phyloP scores from a whole-genome alignment of 2,329 filamentous ascomycete genomes.

The Pestalotiopsis sp. region DNA sequence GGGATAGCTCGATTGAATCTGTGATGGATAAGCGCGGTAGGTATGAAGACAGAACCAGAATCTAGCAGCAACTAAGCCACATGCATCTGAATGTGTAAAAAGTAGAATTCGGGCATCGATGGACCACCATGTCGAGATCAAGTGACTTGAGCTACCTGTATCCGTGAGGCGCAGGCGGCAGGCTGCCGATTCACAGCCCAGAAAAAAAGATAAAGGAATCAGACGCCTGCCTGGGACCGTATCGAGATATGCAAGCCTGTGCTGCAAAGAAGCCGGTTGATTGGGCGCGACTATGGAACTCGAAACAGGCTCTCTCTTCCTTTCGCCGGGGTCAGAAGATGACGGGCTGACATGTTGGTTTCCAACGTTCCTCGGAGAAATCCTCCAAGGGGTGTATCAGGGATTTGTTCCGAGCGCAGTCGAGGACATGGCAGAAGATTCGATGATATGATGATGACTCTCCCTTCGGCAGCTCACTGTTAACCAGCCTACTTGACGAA shows the following conservation, averaged over 20 bases:
- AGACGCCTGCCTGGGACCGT: background rate
- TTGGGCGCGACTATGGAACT: background rate
- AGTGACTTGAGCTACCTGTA: constrained; percentile 10
- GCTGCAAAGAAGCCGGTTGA: background rate
- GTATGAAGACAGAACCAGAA: background rate
- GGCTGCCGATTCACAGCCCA: background rate
- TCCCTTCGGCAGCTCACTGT: no score
- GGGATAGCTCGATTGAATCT: no score
- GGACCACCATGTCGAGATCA: background rate
- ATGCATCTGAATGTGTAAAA: background rate
- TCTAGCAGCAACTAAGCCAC: background rate
- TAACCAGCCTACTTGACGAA: no score
- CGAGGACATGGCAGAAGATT: background rate
- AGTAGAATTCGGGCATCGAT: background rate
- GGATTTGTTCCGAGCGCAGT: background rate
- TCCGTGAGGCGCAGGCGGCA: constrained; percentile 2
- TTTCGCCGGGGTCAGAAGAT: background rate
- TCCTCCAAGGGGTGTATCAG: no score
- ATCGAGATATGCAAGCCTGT: background rate
- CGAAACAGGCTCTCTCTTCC: background rate
- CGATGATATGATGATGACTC: background rate
- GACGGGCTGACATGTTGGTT: background rate
- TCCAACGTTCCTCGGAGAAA: background rate
- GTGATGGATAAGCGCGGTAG: no score
- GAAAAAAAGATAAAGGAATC: background rate